These are phyloP conservation scores for Fagopyrum esculentum DNA, from an alignment of 148 eudicot species.

Conservation along the genomic window DNA sequence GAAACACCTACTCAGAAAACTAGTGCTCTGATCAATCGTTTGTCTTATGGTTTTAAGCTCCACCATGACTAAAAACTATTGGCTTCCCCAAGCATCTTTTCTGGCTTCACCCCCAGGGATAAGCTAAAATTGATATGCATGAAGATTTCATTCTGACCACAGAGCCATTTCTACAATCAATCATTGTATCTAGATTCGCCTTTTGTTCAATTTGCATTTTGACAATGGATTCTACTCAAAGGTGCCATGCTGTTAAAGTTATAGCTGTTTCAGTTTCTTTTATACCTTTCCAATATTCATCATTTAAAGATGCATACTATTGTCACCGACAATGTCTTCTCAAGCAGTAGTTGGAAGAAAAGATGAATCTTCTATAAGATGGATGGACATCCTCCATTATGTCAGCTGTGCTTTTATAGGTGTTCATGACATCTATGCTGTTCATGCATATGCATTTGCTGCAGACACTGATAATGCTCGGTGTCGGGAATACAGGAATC, in stretches of 20 bases:
- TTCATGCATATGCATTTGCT: background rate
- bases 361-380: background rate
- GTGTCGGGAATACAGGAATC: background rate
- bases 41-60: too few species aligned
- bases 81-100: background rate
- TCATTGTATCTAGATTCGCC: background rate
- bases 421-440: background rate
- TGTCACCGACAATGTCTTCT: background rate
- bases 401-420: background rate
- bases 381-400: background rate
- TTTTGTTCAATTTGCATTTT: background rate
- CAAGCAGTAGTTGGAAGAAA: background rate
- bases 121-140: background rate
- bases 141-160: background rate
- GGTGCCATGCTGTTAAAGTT: background rate
- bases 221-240: background rate
- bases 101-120: background rate
- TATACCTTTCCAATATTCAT: background rate
- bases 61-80: too few species aligned
- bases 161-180: background rate
- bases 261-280: background rate
- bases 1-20: too few species aligned
- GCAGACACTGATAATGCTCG: background rate
- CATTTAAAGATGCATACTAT: background rate
- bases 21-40: background rate